Percentiles rank a stretch among this genome's conserved stretches.
Evolutionary conservation across 495 filamentous ascomycete genomes (phyloP).

Genomic region (Apiosordaria backusii): DNA sequence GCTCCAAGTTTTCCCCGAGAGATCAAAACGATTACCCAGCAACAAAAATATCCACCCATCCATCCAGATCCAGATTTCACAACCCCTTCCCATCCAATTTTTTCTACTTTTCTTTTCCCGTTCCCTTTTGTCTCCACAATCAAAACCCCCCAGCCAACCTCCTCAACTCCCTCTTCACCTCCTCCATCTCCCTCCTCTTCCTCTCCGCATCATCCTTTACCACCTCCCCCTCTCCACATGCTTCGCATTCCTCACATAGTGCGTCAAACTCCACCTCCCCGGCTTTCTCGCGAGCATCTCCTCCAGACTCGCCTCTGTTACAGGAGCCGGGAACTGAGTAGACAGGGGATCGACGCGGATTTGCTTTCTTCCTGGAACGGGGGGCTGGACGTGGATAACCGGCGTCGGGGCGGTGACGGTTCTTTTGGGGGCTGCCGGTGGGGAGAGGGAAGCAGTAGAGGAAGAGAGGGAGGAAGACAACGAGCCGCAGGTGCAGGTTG

Average conservation of each 20-base stretch:
- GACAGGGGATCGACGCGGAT: constrained; percentile 25
- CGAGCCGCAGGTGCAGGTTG: neutral
- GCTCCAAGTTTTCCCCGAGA: too few species aligned
- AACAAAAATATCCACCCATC: neutral
- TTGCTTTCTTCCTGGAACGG: constrained; percentile 11
- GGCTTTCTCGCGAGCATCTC: constrained; percentile 40
- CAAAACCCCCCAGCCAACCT: neutral
- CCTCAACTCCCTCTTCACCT: constrained; percentile 37
- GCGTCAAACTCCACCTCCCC: constrained; percentile 33
- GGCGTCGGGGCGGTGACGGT: constrained; percentile 11
- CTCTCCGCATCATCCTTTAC: constrained; percentile 12
- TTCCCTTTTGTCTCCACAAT: neutral
- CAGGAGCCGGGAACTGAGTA: constrained; percentile 35
- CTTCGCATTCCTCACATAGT: constrained; percentile 38
- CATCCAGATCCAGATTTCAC: neutral
- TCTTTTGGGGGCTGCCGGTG: neutral
- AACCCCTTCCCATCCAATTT: neutral
- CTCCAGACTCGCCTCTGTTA: constrained; percentile 35
- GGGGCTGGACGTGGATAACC: constrained; percentile 7
- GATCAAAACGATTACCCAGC: too few species aligned
- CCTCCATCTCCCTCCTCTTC: constrained; percentile 29
- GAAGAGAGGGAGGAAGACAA: too few species aligned
- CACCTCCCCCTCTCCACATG: constrained; percentile 14
- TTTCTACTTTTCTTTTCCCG: neutral
- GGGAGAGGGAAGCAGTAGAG: neutral